These are phyloP conservation scores for Pharus latifolius DNA, from an alignment of 176 grass and related monocot genomes.

Conservation along the genomic window DNA sequence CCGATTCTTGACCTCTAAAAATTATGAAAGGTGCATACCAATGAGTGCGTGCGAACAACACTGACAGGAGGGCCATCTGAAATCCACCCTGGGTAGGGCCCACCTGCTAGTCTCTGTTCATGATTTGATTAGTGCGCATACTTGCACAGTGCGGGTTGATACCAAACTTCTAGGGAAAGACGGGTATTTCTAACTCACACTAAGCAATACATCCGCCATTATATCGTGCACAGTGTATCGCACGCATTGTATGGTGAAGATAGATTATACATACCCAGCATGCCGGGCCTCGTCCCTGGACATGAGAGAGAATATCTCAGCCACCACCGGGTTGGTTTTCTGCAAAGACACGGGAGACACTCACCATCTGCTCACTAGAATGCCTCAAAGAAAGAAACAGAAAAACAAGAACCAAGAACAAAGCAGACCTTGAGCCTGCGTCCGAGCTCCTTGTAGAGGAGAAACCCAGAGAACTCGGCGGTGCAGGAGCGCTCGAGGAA, in stretches of 20 bases:
- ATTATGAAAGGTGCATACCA: no score
- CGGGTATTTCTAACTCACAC: not conserved
- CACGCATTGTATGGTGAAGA: not conserved
- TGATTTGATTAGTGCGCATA: no score
- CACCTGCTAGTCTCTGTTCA: no score
- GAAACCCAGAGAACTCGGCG: constrained; percentile 87
- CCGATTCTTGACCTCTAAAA: no score
- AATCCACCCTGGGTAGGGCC: no score
- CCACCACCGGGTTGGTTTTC: constrained; percentile 98
- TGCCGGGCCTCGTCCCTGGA: constrained; percentile 97
- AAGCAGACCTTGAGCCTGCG: constrained; percentile 71
- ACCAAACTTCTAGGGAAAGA: not conserved
- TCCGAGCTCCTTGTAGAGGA: constrained; percentile 98
- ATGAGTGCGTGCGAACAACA: no score
- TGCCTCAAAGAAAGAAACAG: not conserved
- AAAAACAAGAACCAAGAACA: not conserved
- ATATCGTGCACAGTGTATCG: no score
- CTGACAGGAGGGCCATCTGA: no score
- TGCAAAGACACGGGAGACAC: constrained; percentile 12
- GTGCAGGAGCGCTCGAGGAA: constrained; percentile 97
- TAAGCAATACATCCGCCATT: not conserved
- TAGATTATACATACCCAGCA: constrained; percentile 54
- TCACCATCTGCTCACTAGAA: constrained; percentile 10
- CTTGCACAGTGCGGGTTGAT: no score
- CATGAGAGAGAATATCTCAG: constrained; percentile 98